phyloP scores from a whole-genome alignment of 331 rosid species.

The Acacia concinna region DNA sequence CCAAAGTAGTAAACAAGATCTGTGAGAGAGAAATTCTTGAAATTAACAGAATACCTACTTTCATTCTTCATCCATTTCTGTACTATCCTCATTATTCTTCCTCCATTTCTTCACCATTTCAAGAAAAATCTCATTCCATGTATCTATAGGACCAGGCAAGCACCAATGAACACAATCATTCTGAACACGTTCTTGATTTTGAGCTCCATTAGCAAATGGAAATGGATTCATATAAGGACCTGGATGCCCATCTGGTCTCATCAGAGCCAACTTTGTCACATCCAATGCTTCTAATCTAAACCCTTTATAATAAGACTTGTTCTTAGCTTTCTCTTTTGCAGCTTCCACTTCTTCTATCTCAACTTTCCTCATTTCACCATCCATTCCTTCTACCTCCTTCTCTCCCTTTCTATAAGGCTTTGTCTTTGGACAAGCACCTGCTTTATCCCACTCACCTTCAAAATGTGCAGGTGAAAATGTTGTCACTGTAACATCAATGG shows the following conservation, averaged over 20 bases:
- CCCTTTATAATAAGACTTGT: slow-evolving; percentile 22
- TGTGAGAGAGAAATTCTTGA: background rate
- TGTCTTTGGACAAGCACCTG: slow-evolving; percentile 76
- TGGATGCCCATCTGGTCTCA: slow-evolving; percentile 97
- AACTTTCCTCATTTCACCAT: slow-evolving; percentile 68
- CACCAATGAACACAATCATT: slow-evolving; percentile 99
- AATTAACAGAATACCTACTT: slow-evolving; percentile 19
- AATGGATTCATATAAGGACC: slow-evolving; percentile 87
- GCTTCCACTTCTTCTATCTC: slow-evolving; percentile 74
- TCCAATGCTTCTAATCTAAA: slow-evolving; percentile 68
- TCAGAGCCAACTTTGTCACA: slow-evolving; percentile 61
- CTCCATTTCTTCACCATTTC: slow-evolving; percentile 60
- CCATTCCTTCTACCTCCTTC: slow-evolving; percentile 80
- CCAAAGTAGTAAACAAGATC: slow-evolving; percentile 2
- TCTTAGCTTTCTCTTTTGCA: slow-evolving; percentile 45
- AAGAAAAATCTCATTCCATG: slow-evolving; percentile 91
- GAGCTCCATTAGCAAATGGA: slow-evolving; percentile 65
- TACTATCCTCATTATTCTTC: background rate
- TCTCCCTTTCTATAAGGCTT: slow-evolving; percentile 58
- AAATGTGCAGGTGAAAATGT: slow-evolving; percentile 91
- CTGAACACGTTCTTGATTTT: slow-evolving; percentile 55
- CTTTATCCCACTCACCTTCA: slow-evolving; percentile 92
- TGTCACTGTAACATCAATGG: slow-evolving; percentile 56
- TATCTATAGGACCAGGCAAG: slow-evolving; percentile 87
- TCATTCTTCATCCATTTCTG: slow-evolving; percentile 32